Base-by-base conservation (phyloP, 768 basidiomycete genomes). In the Trametes elegans region DNA sequence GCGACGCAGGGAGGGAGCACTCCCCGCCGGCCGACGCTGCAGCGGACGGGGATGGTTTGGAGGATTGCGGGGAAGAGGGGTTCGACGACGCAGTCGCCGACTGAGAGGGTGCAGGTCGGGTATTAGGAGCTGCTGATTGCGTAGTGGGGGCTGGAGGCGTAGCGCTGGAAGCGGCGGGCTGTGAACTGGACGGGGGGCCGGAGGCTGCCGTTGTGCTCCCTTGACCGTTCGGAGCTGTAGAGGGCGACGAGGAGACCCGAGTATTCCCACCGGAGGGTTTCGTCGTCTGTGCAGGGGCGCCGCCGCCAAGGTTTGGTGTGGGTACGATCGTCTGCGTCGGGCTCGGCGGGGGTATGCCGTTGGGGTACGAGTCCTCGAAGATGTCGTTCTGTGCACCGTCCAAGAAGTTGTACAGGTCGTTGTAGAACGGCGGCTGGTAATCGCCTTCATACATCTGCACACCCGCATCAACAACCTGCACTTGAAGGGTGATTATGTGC, bases 311-410 rank as follows among this genome's bases (percentile, higher is more conserved):
- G 53, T 60, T 55, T 13, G 65, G 61, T 3, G 59, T 63, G 5
- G 68, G 68, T 7, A 69, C 62, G 18, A 64, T 47, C 2, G 68
- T 69, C 31, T 55, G 58, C 44, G 67, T 67, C 1, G 65, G 55
- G 29, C 61, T 61, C 2, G 68, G 68, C 9, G 57, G 13, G 3
- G 71, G 43, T 42, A 51, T 41, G 21, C 64, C 63, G 24, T 48
- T 41, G 0, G 67, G 65, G 60, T 86, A 85, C 3, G 77, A 84
- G 63, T 82, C 77, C 44, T 74, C 70, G 66, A 90, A 89, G 57
- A 90, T 88, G 66, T 90, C 87, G 49, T 79, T 65, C 66, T 93
- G 90, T 0, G 88, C 73, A 7, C 90, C 88, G 63, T 91, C 83
- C n/a, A 61, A 57, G 68, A 88, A 91, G 64, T 85, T 84, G 74